A percentile compares a stretch with the other conserved stretches of the same genome.
These are phyloP conservation scores for Aspergillus indologenus DNA, from an alignment of 495 filamentous ascomycete genomes.

Conservation along the genomic window DNA sequence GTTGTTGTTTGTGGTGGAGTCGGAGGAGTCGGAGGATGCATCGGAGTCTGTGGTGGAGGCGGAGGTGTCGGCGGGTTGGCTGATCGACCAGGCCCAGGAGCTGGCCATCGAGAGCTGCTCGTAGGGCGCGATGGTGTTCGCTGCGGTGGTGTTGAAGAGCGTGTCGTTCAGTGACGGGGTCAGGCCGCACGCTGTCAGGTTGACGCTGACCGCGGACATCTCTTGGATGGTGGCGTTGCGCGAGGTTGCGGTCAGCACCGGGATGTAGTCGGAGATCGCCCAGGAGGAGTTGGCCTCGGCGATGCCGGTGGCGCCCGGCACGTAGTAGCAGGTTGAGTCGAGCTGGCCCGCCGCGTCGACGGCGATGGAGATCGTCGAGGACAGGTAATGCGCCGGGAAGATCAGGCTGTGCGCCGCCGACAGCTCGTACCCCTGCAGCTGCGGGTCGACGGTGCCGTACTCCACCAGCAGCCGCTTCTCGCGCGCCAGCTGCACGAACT, in stretches of 20 bases:
- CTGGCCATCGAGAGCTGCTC: constrained; percentile 46
- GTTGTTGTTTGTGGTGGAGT: constrained; percentile 17
- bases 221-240: constrained; percentile 31
- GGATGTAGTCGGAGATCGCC: constrained; percentile 40
- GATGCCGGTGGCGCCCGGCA: constrained; percentile 33
- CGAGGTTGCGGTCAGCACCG: constrained; percentile 28
- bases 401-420: constrained; percentile 37
- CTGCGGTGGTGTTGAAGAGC: constrained; percentile 51
- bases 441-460: constrained; percentile 55
- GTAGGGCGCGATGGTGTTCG: constrained; percentile 44
- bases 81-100: constrained; percentile 59
- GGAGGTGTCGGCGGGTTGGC: constrained; percentile 43
- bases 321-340: constrained; percentile 51
- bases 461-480: constrained; percentile 50
- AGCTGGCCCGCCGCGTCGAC: constrained; percentile 34
- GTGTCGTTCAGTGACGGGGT: constrained; percentile 56
- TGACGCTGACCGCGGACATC: constrained; percentile 32
- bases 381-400: constrained; percentile 43
- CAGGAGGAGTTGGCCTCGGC: constrained; percentile 55
- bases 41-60: constrained; percentile 20
- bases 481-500: constrained; percentile 52
- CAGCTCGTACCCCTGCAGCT: constrained; percentile 53
- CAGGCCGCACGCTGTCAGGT: constrained; percentile 55
- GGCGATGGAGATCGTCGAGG: constrained; percentile 25
- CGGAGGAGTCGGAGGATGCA: too few species aligned